Evolutionary conservation across 148 eudicot species (phyloP).

Genomic region (Beta vulgaris): DNA sequence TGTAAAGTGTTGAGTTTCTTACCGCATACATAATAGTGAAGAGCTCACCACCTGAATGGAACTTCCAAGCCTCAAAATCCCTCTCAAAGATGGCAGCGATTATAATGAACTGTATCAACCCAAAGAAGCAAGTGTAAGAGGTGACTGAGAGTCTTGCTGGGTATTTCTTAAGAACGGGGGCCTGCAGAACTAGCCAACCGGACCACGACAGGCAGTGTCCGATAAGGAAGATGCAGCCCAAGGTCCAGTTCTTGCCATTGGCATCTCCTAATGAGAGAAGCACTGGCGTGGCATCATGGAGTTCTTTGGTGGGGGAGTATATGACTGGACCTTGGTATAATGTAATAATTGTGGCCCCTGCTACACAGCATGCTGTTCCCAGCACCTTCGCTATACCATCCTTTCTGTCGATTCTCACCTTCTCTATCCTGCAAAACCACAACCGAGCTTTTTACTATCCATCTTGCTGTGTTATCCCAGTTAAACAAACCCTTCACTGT

Average conservation of each 20-base stretch:
- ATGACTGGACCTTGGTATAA: slow-evolving; percentile 86
- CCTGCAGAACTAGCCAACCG: slow-evolving; percentile 90
- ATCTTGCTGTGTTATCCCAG: slow-evolving; percentile 1
- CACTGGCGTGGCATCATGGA: slow-evolving; percentile 42
- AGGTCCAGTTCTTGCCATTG: slow-evolving; percentile 77
- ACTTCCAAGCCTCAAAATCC: slow-evolving; percentile 75
- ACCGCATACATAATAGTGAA: slow-evolving; percentile 94
- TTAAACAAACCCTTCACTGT: no score
- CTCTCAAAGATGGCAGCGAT: slow-evolving; percentile 86
- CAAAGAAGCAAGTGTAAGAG: slow-evolving; percentile 94
- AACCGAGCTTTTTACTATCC: neutral
- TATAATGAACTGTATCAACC: slow-evolving; percentile 72
- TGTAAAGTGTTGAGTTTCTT: slow-evolving; percentile 25
- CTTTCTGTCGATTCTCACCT: slow-evolving; percentile 69
- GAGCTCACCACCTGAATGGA: slow-evolving; percentile 85
- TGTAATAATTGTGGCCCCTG: slow-evolving; percentile 90
- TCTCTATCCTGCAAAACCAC: slow-evolving; percentile 64
- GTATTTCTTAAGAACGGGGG: slow-evolving; percentile 84
- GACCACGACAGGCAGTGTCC: slow-evolving; percentile 98
- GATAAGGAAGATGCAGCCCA: slow-evolving; percentile 86
- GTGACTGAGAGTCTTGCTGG: slow-evolving; percentile 95
- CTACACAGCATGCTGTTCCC: slow-evolving; percentile 72
- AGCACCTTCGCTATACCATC: slow-evolving; percentile 74
- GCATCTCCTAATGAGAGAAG: slow-evolving; percentile 64
- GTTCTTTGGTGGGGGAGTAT: slow-evolving; percentile 63